A percentile compares a stretch with the other conserved stretches of the same genome.
phyloP scores from a whole-genome alignment of 768 basidiomycete genomes.

The Psilocybe cyanescens region DNA sequence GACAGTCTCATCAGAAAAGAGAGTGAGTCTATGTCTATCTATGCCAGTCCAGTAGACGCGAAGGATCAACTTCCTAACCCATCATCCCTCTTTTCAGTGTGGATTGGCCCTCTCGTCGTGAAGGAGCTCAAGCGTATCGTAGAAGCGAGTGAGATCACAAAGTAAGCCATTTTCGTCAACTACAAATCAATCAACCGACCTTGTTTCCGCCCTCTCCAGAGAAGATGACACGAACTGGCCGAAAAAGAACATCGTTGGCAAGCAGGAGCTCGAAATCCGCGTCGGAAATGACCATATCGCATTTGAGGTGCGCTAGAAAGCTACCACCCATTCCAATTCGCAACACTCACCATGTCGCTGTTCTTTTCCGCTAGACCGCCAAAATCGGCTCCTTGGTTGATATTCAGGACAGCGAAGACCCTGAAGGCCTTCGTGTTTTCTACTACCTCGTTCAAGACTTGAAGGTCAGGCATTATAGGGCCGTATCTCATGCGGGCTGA shows the following conservation, averaged over 20 bases:
- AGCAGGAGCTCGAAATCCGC: conserved; percentile 96
- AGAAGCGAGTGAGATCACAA: conserved; percentile 91
- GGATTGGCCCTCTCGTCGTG: conserved; percentile 88
- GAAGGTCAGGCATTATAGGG: conserved; percentile 59
- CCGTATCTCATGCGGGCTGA: not conserved
- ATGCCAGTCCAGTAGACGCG: too few relatives aligned
- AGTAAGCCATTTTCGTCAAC: conserved; percentile 52
- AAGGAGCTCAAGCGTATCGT: conserved; percentile 96
- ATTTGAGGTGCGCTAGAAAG: conserved; percentile 73
- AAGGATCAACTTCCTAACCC: conserved; percentile 1
- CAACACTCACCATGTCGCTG: not conserved
- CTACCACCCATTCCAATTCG: not conserved
- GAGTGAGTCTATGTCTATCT: conserved; percentile 58
- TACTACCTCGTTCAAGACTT: conserved; percentile 99
- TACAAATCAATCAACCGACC: not conserved
- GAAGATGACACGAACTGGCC: conserved; percentile 99
- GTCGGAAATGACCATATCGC: conserved; percentile 95
- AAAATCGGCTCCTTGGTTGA: conserved; percentile 98
- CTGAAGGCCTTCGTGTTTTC: conserved; percentile 96
- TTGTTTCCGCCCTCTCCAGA: conserved; percentile 44
- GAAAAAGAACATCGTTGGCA: conserved; percentile 98
- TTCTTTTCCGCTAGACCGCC: conserved; percentile 67
- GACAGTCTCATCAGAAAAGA: conserved; percentile 99
- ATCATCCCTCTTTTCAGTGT: conserved; percentile 66
- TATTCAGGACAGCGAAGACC: conserved; percentile 96